A percentile compares a stretch with the other conserved stretches of the same genome.
These are phyloP conservation scores for Phaseolus coccineus DNA, from an alignment of 331 rosid genomes.

Conservation along the genomic window DNA sequence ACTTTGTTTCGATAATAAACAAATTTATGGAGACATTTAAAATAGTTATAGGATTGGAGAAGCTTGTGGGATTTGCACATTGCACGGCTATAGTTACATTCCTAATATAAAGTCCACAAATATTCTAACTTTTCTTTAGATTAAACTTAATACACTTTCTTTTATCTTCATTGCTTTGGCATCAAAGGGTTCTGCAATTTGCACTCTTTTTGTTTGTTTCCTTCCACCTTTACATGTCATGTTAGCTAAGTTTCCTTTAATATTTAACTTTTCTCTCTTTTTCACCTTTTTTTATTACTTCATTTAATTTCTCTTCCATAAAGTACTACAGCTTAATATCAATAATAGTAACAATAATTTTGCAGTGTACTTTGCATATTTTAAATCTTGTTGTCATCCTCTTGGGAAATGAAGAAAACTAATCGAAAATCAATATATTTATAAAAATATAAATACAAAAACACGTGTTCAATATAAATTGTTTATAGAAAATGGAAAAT, in stretches of 20 bases:
- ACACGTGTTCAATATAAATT: too few species aligned
- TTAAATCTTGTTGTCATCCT: too few species aligned
- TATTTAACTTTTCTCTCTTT: not conserved
- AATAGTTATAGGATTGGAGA: constrained; percentile 26
- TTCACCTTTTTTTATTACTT: not conserved
- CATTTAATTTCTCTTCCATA: not conserved
- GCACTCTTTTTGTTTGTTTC: constrained; percentile 43
- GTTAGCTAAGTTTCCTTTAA: not conserved
- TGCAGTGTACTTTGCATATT: too few species aligned
- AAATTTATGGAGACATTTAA: constrained; percentile 17
- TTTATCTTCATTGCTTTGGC: constrained; percentile 36
- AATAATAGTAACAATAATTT: too few species aligned
- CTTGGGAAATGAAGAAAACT: too few species aligned
- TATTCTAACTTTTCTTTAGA: constrained; percentile 33
- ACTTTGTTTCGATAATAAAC: not conserved
- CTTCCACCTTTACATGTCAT: constrained; percentile 36
- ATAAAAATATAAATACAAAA: too few species aligned
- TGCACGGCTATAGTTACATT: constrained; percentile 44
- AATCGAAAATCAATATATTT: too few species aligned
- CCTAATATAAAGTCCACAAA: constrained; percentile 30
- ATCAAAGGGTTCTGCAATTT: constrained; percentile 8
- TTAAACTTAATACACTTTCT: constrained; percentile 6
- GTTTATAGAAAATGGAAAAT: too few species aligned
- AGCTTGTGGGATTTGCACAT: constrained; percentile 52
- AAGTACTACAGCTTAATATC: too few species aligned